Base-by-base conservation (phyloP, 192 early-diverging fungal species). In the Ramicandelaber brevisporus region DNA sequence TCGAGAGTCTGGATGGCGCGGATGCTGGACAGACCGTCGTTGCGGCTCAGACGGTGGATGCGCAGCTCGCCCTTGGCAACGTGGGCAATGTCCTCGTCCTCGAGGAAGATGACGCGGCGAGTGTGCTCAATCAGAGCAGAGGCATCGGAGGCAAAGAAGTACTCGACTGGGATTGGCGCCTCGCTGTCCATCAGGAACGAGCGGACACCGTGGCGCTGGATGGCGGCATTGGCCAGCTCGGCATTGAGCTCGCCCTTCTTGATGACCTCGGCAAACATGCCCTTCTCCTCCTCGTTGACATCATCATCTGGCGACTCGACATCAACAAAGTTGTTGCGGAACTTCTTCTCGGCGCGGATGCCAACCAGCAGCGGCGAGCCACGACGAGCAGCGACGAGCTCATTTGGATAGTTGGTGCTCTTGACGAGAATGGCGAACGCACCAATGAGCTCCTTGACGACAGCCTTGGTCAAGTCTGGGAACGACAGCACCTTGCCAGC, bases 111-210 rank as follows among this genome's bases (percentile, higher is more conserved):
- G 26, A 98, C 89, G 23, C 78, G 77, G 61, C 88, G 92, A 44
- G 92, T 98, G 61, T 98, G 92, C 62, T 98, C 92, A 26, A 95
- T 75, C 51, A 98, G 78, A 28, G 92, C 92, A 14, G 83, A 79
- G 14, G 92, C 77, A 48, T 98, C 92, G 11, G 87, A 93, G 6
- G 92, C 92, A 43, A 98, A 43, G 57, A 89, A 90, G 66, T 84
- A 98, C 59, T 98, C 92, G 40, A 98, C 86, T 25, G 86, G 87
- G 59, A 88, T 78, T 32, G 76, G 82, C 38, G 74, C 50, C 31
- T 85, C 87, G 52, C 93, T 88, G 31, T 89, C 81, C 41, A 72
- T 73, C 37, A 90, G 48, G 56, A 98, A 98, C 25, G 81, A 70
- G 43, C 87, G 83, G 27, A 86, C 90, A 56, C 90, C 81, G 44